phyloP scores from a whole-genome alignment of 2,329 filamentous ascomycete species.

The Purpureocillium takamizusanense region DNA sequence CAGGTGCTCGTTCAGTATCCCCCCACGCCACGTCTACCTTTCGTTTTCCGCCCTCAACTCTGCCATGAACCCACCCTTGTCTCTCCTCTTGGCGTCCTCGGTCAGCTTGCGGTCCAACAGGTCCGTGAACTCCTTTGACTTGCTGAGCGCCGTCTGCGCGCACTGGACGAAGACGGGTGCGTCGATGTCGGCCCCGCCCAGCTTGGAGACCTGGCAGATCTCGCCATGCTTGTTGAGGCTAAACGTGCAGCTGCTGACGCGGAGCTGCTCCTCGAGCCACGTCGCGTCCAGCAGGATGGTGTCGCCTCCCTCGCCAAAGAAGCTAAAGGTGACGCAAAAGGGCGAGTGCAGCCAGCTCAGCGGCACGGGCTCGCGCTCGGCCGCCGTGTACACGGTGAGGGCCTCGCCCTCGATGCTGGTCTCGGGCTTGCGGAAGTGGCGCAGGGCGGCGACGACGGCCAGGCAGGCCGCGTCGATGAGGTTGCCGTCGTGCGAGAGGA shows the following conservation, averaged over 20 bases:
- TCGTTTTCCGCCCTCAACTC: constrained; percentile 80
- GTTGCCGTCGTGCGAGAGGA: constrained; percentile 85
- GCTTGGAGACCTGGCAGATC: constrained; percentile 84
- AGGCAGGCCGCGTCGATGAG: constrained; percentile 80
- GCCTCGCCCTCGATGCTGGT: constrained; percentile 77
- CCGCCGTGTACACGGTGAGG: constrained; percentile 73
- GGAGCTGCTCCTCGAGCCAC: constrained; percentile 66
- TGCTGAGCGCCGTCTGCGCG: constrained; percentile 62
- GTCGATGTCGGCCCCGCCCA: constrained; percentile 75
- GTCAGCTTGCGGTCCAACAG: constrained; percentile 65
- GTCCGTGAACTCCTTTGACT: constrained; percentile 71
- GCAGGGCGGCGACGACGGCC: constrained; percentile 76
- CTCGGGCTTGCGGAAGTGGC: constrained; percentile 87
- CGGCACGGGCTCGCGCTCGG: constrained; percentile 83
- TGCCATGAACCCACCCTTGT: constrained; percentile 69
- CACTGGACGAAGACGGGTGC: constrained; percentile 70
- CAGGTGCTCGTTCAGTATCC: not conserved
- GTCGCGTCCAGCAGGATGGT: constrained; percentile 61
- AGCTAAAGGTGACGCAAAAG: constrained; percentile 83
- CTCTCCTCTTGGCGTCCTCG: constrained; percentile 67
- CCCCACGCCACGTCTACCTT: constrained; percentile 26
- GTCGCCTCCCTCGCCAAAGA: constrained; percentile 66
- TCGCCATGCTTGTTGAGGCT: constrained; percentile 86
- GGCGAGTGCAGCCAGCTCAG: constrained; percentile 88
- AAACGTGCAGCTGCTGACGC: constrained; percentile 66